Conservation (phyloP, 2,329 filamentous ascomycete species). For the Fusarium sp. region DNA sequence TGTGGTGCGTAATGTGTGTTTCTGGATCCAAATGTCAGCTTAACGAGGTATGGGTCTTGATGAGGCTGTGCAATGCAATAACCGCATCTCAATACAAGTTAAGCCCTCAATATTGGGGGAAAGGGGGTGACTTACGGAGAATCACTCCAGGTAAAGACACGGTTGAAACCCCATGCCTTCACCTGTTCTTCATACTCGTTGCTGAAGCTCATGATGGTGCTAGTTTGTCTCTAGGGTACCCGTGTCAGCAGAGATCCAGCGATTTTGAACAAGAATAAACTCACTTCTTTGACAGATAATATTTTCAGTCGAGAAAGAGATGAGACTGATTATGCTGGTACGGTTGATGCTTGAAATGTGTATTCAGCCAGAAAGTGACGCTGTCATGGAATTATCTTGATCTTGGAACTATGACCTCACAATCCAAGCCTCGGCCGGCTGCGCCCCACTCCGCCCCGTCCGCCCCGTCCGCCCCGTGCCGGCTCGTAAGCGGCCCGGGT, state of each 20-base stretch:
- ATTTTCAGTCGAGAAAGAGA: not conserved
- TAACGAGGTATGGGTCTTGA: not conserved
- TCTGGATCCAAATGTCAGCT: conserved; percentile 52
- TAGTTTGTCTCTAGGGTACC: not conserved
- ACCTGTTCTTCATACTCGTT: conserved; percentile 66
- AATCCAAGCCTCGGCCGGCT: conserved; percentile 17
- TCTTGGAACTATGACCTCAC: conserved; percentile 38
- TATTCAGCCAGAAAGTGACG: conserved; percentile 15
- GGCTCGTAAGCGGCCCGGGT: conserved; percentile 9
- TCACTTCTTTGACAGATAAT: not conserved
- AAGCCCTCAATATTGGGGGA: not conserved
- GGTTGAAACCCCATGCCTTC: conserved; percentile 73
- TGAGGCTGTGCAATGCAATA: conserved; percentile 11
- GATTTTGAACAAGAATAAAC: not conserved
- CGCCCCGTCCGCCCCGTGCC: conserved; percentile 32
- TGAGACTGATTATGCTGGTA: not conserved
- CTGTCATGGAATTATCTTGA: conserved; percentile 14
- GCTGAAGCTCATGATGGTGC: conserved; percentile 43
- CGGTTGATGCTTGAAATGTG: not conserved
- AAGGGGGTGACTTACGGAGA: conserved; percentile 64
- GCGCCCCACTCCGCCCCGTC: conserved; percentile 31
- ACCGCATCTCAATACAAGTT: not conserved
- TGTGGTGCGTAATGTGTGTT: conserved; percentile 77
- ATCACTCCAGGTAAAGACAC: conserved; percentile 80
- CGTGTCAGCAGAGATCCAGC: not conserved